Base-by-base conservation (phyloP, 495 filamentous ascomycete species). In the Neurospora pannonica region DNA sequence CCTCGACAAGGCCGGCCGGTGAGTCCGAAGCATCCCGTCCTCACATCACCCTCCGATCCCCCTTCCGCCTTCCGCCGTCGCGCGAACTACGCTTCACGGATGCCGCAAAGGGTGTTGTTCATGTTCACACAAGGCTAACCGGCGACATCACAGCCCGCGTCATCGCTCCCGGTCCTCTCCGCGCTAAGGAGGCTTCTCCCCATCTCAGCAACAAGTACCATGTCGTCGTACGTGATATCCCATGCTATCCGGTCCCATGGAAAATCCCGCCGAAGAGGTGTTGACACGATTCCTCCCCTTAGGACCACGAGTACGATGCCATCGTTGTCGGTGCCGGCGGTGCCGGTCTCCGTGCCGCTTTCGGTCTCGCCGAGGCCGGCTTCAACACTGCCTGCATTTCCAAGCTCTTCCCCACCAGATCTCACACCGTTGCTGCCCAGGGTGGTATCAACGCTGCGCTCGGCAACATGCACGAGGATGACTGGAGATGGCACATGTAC, bases 401-500 rank as follows among this genome's bases (percentile, higher is more conserved):
- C 48, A 98, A 98, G 87, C 90, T 98, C 38, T 98, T 98, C 87
- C 95, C 95, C 74, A 98, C 95, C 40, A 88, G 95, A 88, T 92
- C 89, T 84, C 95, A 98, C 85, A 98, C 95, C 24, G 95, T 98
- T 79, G 95, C 95, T 70, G 95, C 95, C 38, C 93, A 95, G 81
- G 93, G 93, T 76, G 94, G 94, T 78, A 97, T 97, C 86, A 97
- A 97, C 85, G 95, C 95, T 76, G 95, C 95, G 67, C 89, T 98
- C 77, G 95, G 95, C 84, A 98, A 98, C 81, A 89, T 88, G 87
- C 86, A 89, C 85, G 87, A 87, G 84, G 95, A 98, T 83, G 95
- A 98, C 87, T 98, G 95, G 95, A 91, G 95, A 84, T 98, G 95
- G 95, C 95, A 98, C 87, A 98, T 98, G 95, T 98, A 98, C 87